phyloP scores from a whole-genome alignment of 129 eudicot genomes.

The Flaveria robusta region DNA sequence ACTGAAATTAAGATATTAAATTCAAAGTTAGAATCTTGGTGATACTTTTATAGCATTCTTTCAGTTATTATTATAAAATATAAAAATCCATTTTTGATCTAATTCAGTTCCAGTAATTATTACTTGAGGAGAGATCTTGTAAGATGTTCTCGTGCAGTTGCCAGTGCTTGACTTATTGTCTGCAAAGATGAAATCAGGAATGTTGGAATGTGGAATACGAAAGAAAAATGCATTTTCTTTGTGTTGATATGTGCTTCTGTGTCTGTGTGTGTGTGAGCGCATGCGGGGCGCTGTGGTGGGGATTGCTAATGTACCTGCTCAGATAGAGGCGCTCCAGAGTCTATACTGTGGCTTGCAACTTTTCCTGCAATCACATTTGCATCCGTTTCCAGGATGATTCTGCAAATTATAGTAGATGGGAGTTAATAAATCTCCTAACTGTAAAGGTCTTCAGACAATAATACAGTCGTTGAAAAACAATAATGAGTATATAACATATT shows the following conservation, averaged over 20 bases:
- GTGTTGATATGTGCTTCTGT: no score
- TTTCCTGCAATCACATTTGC: constrained; percentile 74
- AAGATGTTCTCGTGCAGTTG: constrained; percentile 89
- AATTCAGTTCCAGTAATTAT: constrained; percentile 28
- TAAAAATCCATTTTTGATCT: constrained; percentile 9
- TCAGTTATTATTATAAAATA: not conserved
- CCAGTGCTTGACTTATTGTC: constrained; percentile 90
- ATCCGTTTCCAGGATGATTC: constrained; percentile 88
- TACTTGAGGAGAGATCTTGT: constrained; percentile 84
- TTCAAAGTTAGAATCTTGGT: constrained; percentile 25
- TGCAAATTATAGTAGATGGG: constrained; percentile 26
- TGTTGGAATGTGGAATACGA: not conserved
- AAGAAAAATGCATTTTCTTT: not conserved
- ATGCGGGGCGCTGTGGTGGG: not conserved
- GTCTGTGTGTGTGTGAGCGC: not conserved
- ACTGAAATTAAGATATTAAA: constrained; percentile 37
- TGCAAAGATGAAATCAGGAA: constrained; percentile 32
- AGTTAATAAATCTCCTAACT: not conserved
- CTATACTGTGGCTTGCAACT: constrained; percentile 75
- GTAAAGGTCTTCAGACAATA: not conserved
- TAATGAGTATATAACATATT: not conserved
- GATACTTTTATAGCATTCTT: not conserved
- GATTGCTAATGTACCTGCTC: constrained; percentile 60
- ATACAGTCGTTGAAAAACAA: not conserved
- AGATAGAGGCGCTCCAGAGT: constrained; percentile 79